These are phyloP conservation scores for Phanerochaete sordida DNA, from an alignment of 768 basidiomycete genomes.

Conservation along the genomic window DNA sequence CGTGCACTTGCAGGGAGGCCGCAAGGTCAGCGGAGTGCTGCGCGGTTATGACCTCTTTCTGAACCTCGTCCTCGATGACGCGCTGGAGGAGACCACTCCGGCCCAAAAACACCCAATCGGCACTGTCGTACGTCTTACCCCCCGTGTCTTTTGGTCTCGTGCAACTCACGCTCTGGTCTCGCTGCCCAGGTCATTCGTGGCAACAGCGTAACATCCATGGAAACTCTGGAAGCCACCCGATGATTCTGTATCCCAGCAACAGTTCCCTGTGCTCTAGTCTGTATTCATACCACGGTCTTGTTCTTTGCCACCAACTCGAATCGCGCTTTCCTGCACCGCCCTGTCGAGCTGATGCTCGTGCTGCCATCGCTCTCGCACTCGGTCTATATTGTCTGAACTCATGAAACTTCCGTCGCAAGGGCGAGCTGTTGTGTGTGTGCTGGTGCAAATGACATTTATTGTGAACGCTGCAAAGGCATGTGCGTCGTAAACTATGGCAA, in stretches of 20 bases:
- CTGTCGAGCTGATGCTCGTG: too few relatives aligned
- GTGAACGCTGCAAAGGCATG: constrained; percentile 10
- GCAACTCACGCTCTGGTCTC: constrained; percentile 9
- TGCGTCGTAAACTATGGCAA: constrained; percentile 55
- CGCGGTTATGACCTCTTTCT: constrained; percentile 99
- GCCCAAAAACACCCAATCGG: constrained; percentile 90
- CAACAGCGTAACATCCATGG: constrained; percentile 96
- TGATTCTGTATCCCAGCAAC: constrained; percentile 16
- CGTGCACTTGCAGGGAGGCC: constrained; percentile 89
- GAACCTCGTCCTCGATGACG: constrained; percentile 96
- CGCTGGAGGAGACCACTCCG: constrained; percentile 84
- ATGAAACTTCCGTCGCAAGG: not conserved
- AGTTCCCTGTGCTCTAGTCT: constrained; percentile 6
- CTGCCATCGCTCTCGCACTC: too few relatives aligned
- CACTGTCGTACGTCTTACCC: constrained; percentile 67
- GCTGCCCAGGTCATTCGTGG: constrained; percentile 83
- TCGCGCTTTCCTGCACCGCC: not conserved
- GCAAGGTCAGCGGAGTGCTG: constrained; percentile 92
- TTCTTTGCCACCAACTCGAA: not conserved
- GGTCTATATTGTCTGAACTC: too few relatives aligned
- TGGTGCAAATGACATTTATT: not conserved
- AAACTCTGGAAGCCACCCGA: constrained; percentile 69
- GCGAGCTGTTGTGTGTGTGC: not conserved
- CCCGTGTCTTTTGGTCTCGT: not conserved
- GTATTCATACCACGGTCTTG: constrained; percentile 16